Conservation (phyloP, 331 rosid genomes). For the Phaseolus coccineus region DNA sequence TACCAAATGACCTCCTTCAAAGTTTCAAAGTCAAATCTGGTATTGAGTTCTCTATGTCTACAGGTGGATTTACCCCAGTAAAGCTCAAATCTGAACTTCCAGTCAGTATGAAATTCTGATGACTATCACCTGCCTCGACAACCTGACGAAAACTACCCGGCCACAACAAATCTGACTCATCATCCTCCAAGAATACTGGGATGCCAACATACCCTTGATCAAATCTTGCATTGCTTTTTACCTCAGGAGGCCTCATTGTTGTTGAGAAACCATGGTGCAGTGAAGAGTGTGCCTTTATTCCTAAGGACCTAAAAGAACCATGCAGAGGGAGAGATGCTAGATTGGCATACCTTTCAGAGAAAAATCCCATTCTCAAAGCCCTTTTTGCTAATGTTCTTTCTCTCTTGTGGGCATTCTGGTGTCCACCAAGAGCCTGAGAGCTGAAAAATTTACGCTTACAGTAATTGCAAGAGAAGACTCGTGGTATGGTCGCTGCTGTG, state of each 20-base stretch:
- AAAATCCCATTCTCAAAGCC: conserved; percentile 82
- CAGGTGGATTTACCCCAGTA: conserved; percentile 56
- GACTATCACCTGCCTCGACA: conserved; percentile 48
- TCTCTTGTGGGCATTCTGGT: conserved; percentile 91
- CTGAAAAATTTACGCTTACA: conserved; percentile 89
- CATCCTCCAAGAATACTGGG: conserved; percentile 76
- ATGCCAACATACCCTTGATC: conserved; percentile 62
- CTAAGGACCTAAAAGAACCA: conserved; percentile 78
- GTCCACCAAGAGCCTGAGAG: conserved; percentile 98
- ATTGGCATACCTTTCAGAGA: conserved; percentile 70
- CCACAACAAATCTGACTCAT: conserved; percentile 75
- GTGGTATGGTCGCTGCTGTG: conserved; percentile 51
- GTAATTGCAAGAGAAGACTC: conserved; percentile 87
- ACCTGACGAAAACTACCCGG: conserved; percentile 88
- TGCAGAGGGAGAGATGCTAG: conserved; percentile 80
- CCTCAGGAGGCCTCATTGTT: conserved; percentile 62
- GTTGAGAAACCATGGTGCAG: conserved; percentile 62
- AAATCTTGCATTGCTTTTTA: conserved; percentile 57
- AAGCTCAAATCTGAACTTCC: conserved; percentile 64
- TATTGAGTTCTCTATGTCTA: conserved; percentile 57
- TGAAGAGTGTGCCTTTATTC: conserved; percentile 87
- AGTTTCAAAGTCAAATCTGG: conserved; percentile 91
- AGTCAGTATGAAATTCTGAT: conserved; percentile 55
- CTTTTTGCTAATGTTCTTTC: conserved; percentile 86
- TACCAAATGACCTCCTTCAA: conserved; percentile 49